A percentile compares a stretch with the other conserved stretches of the same genome.
Conservation (phyloP, 331 rosid genomes). For the Prunus yedoensis region DNA sequence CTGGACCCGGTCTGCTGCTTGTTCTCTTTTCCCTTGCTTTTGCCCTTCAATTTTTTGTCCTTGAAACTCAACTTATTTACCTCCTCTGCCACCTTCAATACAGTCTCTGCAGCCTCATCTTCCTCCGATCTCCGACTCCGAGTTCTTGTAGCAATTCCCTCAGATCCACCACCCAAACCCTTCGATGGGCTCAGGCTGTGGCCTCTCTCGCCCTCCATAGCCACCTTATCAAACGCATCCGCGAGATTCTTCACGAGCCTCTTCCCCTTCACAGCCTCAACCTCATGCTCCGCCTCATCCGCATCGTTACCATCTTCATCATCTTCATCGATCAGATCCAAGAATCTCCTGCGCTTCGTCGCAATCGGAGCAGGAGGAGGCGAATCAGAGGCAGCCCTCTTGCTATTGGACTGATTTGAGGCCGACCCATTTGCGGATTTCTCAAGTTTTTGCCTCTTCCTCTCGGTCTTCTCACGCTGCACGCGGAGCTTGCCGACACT, state of each 20-base stretch:
- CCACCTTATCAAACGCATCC: slow-evolving; percentile 80
- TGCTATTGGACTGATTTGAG: background rate
- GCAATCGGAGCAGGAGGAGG: slow-evolving; percentile 75
- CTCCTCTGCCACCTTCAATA: slow-evolving; percentile 38
- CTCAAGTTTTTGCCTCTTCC: slow-evolving; percentile 16
- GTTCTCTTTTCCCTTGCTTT: slow-evolving; percentile 13
- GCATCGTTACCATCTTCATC: slow-evolving; percentile 13
- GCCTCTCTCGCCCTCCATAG: slow-evolving; percentile 36
- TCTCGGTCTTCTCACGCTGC: slow-evolving; percentile 42
- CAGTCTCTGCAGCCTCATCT: slow-evolving; percentile 13
- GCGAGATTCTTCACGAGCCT: slow-evolving; percentile 75
- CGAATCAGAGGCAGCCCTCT: slow-evolving; percentile 16
- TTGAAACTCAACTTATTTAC: slow-evolving; percentile 20
- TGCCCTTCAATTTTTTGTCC: slow-evolving; percentile 27
- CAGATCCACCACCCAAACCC: slow-evolving; percentile 15
- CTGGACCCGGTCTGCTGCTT: slow-evolving; percentile 14
- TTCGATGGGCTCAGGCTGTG: background rate
- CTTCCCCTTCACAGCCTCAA: slow-evolving; percentile 24
- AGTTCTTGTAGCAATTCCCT: slow-evolving; percentile 12
- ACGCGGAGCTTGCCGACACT: slow-evolving; percentile 57
- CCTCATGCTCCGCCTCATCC: slow-evolving; percentile 8
- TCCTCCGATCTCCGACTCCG: slow-evolving; percentile 33
- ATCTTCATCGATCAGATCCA: slow-evolving; percentile 38
- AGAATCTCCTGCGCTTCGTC: slow-evolving; percentile 39
- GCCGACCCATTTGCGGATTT: background rate